Evolutionary conservation across 2,329 filamentous ascomycete genomes (phyloP), one percentile per base, ranked within the genome.

Genomic region (Triangularia setosa): DNA sequence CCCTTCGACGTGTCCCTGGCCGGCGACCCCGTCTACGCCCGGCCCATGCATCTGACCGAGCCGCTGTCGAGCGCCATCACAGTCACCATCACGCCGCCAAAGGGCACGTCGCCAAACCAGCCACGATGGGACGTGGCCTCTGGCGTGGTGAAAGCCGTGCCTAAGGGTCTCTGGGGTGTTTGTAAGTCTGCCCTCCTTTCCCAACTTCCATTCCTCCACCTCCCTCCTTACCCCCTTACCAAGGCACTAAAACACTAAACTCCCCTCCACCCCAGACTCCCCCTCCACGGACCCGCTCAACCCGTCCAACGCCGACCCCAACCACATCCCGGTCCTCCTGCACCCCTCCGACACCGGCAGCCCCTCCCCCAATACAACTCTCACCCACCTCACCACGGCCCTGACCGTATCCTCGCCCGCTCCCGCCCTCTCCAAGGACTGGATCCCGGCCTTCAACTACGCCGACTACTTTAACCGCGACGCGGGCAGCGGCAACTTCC

Each of bases 41-140:
- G 27, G 11, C 62, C 62, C 7, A 64, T 64, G 62, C 58, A 61
- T 11, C 58, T 61, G 12, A 23, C 2, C 25, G 8, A 40, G 11
- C 30, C 35, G 48, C 11, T 40, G 18, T 11, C 28, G 12, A 28
- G 28, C 3, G 53, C 56, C 16, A 55, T 60, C 24, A 64, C 62
- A n/a, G 62, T 64, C 23, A 44, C 27, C n/a, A 52, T 59, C 40
- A 27, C 44, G 44, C 44, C 44, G 27, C 27, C 27, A 28, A 28
- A 28, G 27, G 27, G 27, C 27, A 28, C 27, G 4, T 28, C 27
- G 27, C 27, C 27, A 28, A 28, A 28, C 27, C 27, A 28, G 27
- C 27, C 27, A 28, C 27, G 27, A 9, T 28, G 27, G 27, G 27
- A 28, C 27, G 27, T 28, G 27, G 27, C 27, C 27, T 28, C 27